phyloP scores from a whole-genome alignment of 2,329 filamentous ascomycete species.

The Dryadomyces quercus-mongolicae region DNA sequence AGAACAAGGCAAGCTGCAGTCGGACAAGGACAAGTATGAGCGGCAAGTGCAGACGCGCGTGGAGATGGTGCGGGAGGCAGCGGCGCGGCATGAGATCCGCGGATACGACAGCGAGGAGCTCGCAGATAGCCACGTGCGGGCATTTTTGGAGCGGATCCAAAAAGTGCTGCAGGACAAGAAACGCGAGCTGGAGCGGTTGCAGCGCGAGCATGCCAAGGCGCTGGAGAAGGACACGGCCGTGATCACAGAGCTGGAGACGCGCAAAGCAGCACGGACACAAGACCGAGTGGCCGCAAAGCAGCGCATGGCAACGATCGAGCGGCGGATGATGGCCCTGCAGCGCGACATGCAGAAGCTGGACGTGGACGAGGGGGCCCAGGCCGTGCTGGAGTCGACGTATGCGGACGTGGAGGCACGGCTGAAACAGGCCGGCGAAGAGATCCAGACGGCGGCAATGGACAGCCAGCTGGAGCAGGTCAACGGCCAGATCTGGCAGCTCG shows the following conservation, averaged over 20 bases:
- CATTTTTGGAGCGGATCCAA: slow-evolving; percentile 67
- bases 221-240: slow-evolving; percentile 57
- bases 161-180: slow-evolving; percentile 70
- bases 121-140: slow-evolving; percentile 57
- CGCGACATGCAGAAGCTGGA: slow-evolving; percentile 58
- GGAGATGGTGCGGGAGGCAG: slow-evolving; percentile 65
- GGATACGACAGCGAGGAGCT: slow-evolving; percentile 67
- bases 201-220: slow-evolving; percentile 62
- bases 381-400: slow-evolving; percentile 61
- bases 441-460: slow-evolving; percentile 56
- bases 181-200: slow-evolving; percentile 54
- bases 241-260: slow-evolving; percentile 63
- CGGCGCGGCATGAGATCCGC: slow-evolving; percentile 64
- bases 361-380: slow-evolving; percentile 75
- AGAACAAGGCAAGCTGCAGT: slow-evolving; percentile 68
- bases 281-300: slow-evolving; percentile 63
- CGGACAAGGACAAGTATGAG: slow-evolving; percentile 79
- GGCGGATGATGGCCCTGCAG: slow-evolving; percentile 54
- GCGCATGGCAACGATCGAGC: slow-evolving; percentile 62
- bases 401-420: slow-evolving; percentile 56
- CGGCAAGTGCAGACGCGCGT: slow-evolving; percentile 61
- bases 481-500: slow-evolving; percentile 51
- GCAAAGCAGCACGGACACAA: slow-evolving; percentile 59
- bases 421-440: slow-evolving; percentile 47
- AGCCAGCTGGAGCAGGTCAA: slow-evolving; percentile 55